Conservation (phyloP, 2,329 filamentous ascomycete genomes). For the Xylaria hypoxylon region DNA sequence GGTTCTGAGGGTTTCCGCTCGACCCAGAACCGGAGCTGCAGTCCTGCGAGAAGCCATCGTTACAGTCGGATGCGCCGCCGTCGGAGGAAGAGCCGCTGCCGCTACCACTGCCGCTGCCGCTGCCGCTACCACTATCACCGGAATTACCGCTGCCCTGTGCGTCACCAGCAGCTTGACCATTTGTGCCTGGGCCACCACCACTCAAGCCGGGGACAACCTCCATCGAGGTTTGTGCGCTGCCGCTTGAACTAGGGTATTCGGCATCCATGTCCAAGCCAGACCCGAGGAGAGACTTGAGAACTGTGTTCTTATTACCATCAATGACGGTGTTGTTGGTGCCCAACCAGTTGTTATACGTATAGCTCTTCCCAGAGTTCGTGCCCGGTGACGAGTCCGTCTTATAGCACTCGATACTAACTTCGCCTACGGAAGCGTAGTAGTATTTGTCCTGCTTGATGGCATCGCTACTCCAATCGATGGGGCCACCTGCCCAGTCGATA, state of each 20-base stretch:
- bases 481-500: conserved; percentile 89
- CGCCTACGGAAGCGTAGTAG: conserved; percentile 84
- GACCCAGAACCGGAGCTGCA: conserved; percentile 33
- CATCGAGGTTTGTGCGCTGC: conserved; percentile 38
- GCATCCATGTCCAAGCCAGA: conserved; percentile 79
- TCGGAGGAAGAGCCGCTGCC: conserved; percentile 14
- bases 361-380: conserved; percentile 75
- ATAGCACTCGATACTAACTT: conserved; percentile 89
- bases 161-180: conserved; percentile 48
- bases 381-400: conserved; percentile 72
- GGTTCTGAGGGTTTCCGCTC: conserved; percentile 37
- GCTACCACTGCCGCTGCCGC: conserved; percentile 28
- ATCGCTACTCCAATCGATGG: conserved; percentile 84
- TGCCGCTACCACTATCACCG: conserved; percentile 24
- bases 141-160: conserved; percentile 25
- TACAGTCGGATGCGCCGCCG: conserved; percentile 39
- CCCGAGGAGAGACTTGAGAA: conserved; percentile 82
- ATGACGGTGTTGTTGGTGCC: conserved; percentile 82
- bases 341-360: conserved; percentile 75
- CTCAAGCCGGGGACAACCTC: conserved; percentile 49
- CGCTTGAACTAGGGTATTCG: conserved; percentile 51
- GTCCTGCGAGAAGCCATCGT: conserved; percentile 47
- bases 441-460: conserved; percentile 88
- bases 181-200: conserved; percentile 50
- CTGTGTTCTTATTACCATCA: conserved; percentile 78